Base-by-base conservation (phyloP, 2,329 filamentous ascomycete species). In the Botryotinia convoluta region DNA sequence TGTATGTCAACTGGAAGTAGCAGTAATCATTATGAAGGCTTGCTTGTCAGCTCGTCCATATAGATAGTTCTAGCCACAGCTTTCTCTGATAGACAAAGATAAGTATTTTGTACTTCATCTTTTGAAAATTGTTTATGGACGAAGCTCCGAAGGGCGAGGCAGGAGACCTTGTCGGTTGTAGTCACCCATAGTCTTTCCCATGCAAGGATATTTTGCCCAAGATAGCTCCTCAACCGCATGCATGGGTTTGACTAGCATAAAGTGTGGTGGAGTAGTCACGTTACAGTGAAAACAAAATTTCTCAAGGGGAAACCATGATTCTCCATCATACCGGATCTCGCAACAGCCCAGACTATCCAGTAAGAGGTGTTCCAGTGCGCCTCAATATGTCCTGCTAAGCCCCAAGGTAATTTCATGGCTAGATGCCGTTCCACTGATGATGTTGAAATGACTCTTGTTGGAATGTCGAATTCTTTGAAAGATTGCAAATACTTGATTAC, bases 261-360 rank as follows among this genome's bases (percentile, higher is more conserved):
- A 42, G 39, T 35, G 60, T 44, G 61, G 61, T 44, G 61, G 61
- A 63, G 61, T 63, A 26, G n/a, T 63, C 37, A 63, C 61, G 37
- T 57, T 63, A 29, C 37, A 63, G n/a, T 42, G 37, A 29, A 63
- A 63, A 63, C 37, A 63, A 63, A 57, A 63, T 63, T 20, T 63
- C 16, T 63, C 37, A 42, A 63, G 61, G 37, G 61, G n/a, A 54
- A 54, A 67, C 44, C 44, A 51, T 67, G 32, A 48, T 37, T 51
- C 63, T 44, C 63, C 22, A 51, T 51, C 63, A 35, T 39, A n/a
- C 32, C 22, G 35, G 18, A 57, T 57, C 48, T 69, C 48, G 48
- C n/a, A 57, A 51, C 42, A 26, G n/a, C 35, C 59, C 35, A 37
- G 59, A 16, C 59, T 57, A 57, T 29, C 26, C 60, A 29, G 37